Evolutionary conservation across 371 early-diverging fungal species (phyloP), one percentile per base, ranked within the genome.

Genomic region (Mortierella sp.): DNA sequence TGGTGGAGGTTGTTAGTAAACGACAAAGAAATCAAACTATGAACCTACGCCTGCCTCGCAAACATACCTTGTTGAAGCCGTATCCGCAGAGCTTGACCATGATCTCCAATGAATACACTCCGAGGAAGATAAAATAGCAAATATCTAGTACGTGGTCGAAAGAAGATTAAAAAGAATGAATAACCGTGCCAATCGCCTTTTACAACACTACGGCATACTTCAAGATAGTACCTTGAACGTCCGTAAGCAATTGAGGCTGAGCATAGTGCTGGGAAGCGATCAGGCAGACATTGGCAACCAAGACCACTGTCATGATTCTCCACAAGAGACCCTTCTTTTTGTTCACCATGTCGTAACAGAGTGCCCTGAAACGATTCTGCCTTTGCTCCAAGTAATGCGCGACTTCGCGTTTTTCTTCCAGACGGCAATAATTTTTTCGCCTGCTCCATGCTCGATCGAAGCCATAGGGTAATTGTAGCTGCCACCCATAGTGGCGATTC

Each of bases 251-350:
- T 0, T 51, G 34, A 19, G 92, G 92, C 21, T 89, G 89, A 40
- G 80, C 89, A 67, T 92, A 87, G 43, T 90, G 91, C 53, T 89
- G 86, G 21, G 90, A 87, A 1, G 90, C 87, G 67, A 91, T 88
- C 31, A 88, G 69, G n/a, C 75, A 57, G 40, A 91, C 90, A 74
- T 91, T 91, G 13, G 81, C 28, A 9, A 88, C 82, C 4, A 90
- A 71, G 0, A 89, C 76, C 3, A 55, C 43, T 0, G 90, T 82
- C 82, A 89, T 88, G 59, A 88, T 72, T n/a, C 81, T 79, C 69
- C 89, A 82, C 64, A 90, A 88, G 2, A 87, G 59, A 5, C 92
- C 91, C 13, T 81, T 85, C 43, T 40, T 40, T 6, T 40, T 40
- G 43, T 40, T 40, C 43, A 40, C n/a, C n/a, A n/a, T n/a, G n/a